These are phyloP conservation scores for Kodamaea ohmeri DNA, from an alignment of 1,139 yeast species.

Conservation along the genomic window DNA sequence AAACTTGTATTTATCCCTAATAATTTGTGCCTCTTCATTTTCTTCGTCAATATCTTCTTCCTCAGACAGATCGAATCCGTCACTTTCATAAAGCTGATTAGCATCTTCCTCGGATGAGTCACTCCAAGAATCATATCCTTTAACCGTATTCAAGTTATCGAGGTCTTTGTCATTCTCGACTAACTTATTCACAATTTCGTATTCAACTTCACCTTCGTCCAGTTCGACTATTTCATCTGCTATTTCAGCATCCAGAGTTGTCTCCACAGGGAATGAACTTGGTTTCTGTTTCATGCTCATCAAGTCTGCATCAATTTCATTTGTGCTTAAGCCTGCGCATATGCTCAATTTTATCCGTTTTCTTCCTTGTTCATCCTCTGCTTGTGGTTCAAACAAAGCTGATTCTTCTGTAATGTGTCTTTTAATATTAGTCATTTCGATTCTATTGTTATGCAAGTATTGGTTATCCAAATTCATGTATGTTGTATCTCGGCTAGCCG, in stretches of 20 bases:
- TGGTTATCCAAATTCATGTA: constrained; percentile 25
- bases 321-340: constrained; percentile 24
- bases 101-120: constrained; percentile 9
- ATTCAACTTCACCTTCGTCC: constrained; percentile 11
- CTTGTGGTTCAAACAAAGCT: neutral
- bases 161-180: constrained; percentile 10
- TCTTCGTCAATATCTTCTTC: constrained; percentile 8
- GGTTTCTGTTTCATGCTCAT: constrained; percentile 5
- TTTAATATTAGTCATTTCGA: constrained; percentile 35
- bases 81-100: constrained; percentile 8
- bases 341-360: constrained; percentile 17
- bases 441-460: constrained; percentile 27
- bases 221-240: constrained; percentile 6
- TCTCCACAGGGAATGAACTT: neutral
- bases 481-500: constrained; percentile 26
- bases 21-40: constrained; percentile 11
- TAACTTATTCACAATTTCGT: constrained; percentile 6
- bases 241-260: constrained; percentile 4
- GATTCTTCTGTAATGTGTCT: constrained; percentile 13
- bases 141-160: constrained; percentile 7
- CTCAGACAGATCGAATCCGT: constrained; percentile 6
- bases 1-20: constrained; percentile 14
- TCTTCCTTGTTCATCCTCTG: constrained; percentile 8
- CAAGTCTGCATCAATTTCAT: constrained; percentile 28
- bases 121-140: constrained; percentile 10